Evolutionary conservation across 352 stramenopile genomes (phyloP), one percentile per base, ranked within the genome.

Genomic region (Phytophthora pisi): DNA sequence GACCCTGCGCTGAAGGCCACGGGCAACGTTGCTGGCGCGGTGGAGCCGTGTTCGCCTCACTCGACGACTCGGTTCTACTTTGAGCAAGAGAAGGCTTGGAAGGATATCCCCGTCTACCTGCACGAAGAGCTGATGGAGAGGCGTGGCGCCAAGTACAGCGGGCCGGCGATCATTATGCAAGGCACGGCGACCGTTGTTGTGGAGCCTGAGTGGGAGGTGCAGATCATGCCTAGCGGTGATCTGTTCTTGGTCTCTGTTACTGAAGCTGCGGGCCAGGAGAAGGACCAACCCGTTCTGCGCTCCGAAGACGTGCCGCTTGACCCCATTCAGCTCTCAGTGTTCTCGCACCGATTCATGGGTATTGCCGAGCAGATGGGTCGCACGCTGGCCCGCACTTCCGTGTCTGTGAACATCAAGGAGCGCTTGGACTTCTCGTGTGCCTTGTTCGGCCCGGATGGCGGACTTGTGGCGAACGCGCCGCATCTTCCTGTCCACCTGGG

Each of bases 381-480:
- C 54, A 99, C 97, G 10, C 76, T 99, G 28, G 95, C 98, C 57
- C 84, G 96, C 15, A 99, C 96, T 3, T 98, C 91, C 0, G 94
- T 98, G 57, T 99, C 94, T 26, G 98, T 99, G 52, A 99, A 99
- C 71, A 99, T 99, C 75, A 99, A 99, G 76, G 98, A 99, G 75
- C 86, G 98, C 13, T 82, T 99, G 9, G 98, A 99, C 68, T 99
- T 99, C 73, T 98, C 93, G 2, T 99, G 98, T 60, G 98, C 98
- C 20, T 80, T 99, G 15, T 99, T 99, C 77, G 98, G 96, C 24
- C 91, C 93, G 7, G 89, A 99, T 46, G 98, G 98, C 49, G 97
- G 96, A n/a, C 81, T 99, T n/a, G 97, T 99, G 9, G 98, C 98
- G 0, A 99, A 99, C 77, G 98, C 98, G 4, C 98, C 98, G 5